These are phyloP conservation scores for Pythium aquatile DNA, from an alignment of 352 stramenopile species.

Conservation along the genomic window DNA sequence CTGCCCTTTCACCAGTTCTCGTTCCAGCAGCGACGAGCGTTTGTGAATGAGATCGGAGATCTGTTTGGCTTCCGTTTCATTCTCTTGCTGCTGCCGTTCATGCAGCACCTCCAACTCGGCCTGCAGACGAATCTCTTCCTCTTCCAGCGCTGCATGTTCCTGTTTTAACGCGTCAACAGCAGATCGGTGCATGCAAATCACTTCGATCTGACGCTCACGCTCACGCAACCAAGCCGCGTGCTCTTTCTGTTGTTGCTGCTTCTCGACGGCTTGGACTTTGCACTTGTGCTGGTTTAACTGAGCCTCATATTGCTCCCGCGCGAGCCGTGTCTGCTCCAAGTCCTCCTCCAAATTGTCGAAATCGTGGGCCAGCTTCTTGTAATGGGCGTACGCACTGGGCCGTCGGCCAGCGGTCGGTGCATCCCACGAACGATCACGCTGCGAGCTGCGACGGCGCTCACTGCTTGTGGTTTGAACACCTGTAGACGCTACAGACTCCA, in stretches of 20 bases:
- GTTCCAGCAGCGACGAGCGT: conserved; percentile 41
- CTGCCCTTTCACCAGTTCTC: conserved; percentile 44
- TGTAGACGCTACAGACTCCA: background rate
- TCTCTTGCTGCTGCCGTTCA: conserved; percentile 39
- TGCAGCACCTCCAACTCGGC: conserved; percentile 50
- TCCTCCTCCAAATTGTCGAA: conserved; percentile 46
- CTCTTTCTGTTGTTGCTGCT: conserved; percentile 26
- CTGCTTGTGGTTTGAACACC: background rate
- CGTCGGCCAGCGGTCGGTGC: background rate
- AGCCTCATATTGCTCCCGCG: conserved; percentile 31
- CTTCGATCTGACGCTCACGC: conserved; percentile 36
- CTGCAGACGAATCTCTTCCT: conserved; percentile 38
- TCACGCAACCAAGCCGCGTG: conserved; percentile 40
- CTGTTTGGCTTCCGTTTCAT: conserved; percentile 36
- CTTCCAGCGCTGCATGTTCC: conserved; percentile 33
- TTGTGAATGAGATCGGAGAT: conserved; percentile 49
- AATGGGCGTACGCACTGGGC: conserved; percentile 46
- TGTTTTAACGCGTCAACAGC: conserved; percentile 27
- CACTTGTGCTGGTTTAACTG: conserved; percentile 19
- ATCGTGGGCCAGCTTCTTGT: conserved; percentile 52
- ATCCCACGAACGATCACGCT: conserved; percentile 13
- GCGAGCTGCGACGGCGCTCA: background rate
- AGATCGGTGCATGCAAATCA: conserved; percentile 30
- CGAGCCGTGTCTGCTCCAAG: conserved; percentile 30
- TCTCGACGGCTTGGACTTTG: conserved; percentile 8